Evolutionary conservation across 495 filamentous ascomycete genomes (phyloP).

Genomic region (Cryomyces antarcticus): DNA sequence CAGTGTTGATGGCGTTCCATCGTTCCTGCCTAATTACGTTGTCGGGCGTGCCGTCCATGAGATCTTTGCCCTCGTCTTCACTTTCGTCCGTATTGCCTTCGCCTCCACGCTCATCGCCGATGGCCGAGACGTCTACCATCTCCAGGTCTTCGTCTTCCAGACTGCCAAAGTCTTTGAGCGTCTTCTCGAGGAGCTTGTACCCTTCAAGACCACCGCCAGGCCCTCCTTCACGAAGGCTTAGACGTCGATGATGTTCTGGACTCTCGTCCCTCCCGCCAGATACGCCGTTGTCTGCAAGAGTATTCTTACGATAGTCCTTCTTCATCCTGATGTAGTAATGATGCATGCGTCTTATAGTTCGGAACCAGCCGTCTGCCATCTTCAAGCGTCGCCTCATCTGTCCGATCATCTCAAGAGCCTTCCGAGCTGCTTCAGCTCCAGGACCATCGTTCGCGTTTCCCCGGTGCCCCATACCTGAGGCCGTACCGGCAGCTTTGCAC

Average conservation of each 20-base stretch:
- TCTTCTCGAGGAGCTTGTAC: constrained; percentile 39
- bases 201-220: constrained; percentile 48
- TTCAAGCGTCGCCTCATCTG: constrained; percentile 46
- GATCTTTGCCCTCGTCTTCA: constrained; percentile 6
- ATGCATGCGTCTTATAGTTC: constrained; percentile 45
- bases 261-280: neutral
- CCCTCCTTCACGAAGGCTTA: constrained; percentile 30
- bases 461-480: neutral
- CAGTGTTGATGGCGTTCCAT: constrained; percentile 16
- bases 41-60: constrained; percentile 4
- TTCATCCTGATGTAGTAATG: constrained; percentile 45
- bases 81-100: neutral
- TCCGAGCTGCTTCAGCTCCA: constrained; percentile 22
- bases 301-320: constrained; percentile 29
- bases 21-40: constrained; percentile 4
- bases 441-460: constrained; percentile 2
- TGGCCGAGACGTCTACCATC: constrained; percentile 8
- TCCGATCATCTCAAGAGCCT: constrained; percentile 31
- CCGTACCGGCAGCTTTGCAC: constrained; percentile 13
- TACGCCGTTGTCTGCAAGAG: neutral
- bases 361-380: constrained; percentile 53
- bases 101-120: no score
- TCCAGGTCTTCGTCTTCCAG: constrained; percentile 24
- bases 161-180: constrained; percentile 35
- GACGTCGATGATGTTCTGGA: constrained; percentile 19